Conservation (phyloP, 139 green algal genomes). For the Volvox reticuliferus region DNA sequence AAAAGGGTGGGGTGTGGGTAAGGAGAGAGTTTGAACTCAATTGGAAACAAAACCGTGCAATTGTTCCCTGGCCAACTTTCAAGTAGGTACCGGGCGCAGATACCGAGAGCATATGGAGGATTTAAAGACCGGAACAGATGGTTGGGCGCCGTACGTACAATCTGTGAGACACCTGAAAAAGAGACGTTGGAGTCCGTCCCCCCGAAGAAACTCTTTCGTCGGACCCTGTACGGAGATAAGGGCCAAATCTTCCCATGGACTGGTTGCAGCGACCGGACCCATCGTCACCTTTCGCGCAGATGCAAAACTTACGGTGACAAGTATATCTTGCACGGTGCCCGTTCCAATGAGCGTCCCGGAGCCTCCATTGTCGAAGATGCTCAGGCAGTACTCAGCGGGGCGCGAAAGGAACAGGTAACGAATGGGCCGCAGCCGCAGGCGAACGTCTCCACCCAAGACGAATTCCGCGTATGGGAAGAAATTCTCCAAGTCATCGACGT, state of each 20-base stretch:
- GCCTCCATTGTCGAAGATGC: constrained; percentile 90
- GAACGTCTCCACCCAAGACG: constrained; percentile 65
- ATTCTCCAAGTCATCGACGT: constrained; percentile 57
- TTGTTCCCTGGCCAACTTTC: too few relatives aligned
- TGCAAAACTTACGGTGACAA: constrained; percentile 71
- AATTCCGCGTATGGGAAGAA: constrained; percentile 81
- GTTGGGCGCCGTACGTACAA: too few relatives aligned
- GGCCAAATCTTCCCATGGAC: background rate
- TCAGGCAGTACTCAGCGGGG: constrained; percentile 86
- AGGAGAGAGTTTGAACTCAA: too few relatives aligned
- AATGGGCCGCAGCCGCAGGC: constrained; percentile 70
- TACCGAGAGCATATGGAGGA: too few relatives aligned
- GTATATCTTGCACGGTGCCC: constrained; percentile 82
- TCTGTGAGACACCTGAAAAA: background rate
- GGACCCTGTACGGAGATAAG: background rate
- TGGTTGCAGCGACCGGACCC: background rate
- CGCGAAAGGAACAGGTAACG: constrained; percentile 91
- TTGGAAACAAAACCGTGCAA: too few relatives aligned
- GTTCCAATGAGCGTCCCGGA: constrained; percentile 87
- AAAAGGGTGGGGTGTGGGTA: background rate
- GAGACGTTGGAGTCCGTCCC: background rate
- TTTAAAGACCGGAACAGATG: too few relatives aligned
- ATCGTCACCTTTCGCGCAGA: background rate
- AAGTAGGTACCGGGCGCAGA: too few relatives aligned
- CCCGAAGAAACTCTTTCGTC: background rate